Evolutionary conservation across 768 basidiomycete species (phyloP), one percentile per base, ranked within the genome.

Genomic region (Mycena chlorophos): DNA sequence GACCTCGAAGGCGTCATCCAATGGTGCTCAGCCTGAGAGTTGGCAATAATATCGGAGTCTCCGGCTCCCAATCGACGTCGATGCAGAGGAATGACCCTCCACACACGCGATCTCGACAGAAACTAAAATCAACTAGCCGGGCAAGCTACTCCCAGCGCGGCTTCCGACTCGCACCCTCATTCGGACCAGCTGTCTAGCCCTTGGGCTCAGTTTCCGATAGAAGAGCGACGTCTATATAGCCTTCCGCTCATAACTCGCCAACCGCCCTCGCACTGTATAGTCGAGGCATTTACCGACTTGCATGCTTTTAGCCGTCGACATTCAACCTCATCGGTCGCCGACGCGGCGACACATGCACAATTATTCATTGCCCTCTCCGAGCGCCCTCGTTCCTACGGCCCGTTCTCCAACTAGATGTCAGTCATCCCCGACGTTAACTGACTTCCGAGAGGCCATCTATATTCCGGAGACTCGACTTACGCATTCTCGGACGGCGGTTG

Each of bases 291-390:
- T n/a, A n/a, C n/a, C n/a, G n/a, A n/a, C n/a, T n/a, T n/a, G n/a
- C n/a, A n/a, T n/a, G n/a, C n/a, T n/a, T n/a, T n/a, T n/a, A n/a
- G n/a, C n/a, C 26, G n/a, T 23, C 53, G 6, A 62, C 53, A 55
- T 49, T 47, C 39, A 26, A 6, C 34, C 28, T 25, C 37, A 55
- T 29, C 56, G 56, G 45, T 57, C 60, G 23, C 56, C 54, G 4
- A 58, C 50, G 14, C 43, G 55, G 23, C 50, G 60, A 22, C 56
- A 62, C 29, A 57, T 62, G 51, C 60, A 62, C 34, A 62, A 62
- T 31, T 62, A 62, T 37, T 52, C 50, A 13, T 54, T 62, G 29
- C 60, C 56, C 25, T 57, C 56, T 2, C 46, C 56, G 13, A 49
- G 28, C 39, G 54, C 54, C 22, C 17, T 49, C 8, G 46, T 27